Base-by-base conservation (phyloP, 116 monocot genomes). In the Trichopus zeylanicus region DNA sequence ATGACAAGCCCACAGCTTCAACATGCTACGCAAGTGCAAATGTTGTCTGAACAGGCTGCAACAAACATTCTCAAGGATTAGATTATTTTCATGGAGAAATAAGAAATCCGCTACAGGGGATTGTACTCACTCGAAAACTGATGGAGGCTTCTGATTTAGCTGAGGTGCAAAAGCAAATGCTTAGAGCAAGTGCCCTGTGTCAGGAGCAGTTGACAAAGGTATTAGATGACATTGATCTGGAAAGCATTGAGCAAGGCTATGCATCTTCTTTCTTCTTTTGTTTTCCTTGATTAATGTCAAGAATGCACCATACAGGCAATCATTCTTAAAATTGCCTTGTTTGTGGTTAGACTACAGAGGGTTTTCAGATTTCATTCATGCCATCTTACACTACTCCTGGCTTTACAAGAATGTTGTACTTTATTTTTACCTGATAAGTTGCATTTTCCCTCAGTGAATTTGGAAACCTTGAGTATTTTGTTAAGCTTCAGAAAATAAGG, bases 191-290 rank as follows among this genome's bases (percentile, higher is more conserved):
- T 39, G 46, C 67, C 29, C 65, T 84, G 51, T 93, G 88, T 70
- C 84, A 73, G 62, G 88, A 93, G 3, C 88, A 85, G 49, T 47
- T 93, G 42, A 53, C 67, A 53, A 93, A 82, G 73, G 72, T 88
- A 38, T 74, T 89, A 48, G 83, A 83, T 69, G 88, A 86, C 52
- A 57, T 54, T 29, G 83, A 85, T 68, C 62, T 93, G 34, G 80
- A 86, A 53, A 73, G 74, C 75, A 93, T 93, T 56, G 86, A 86
- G 65, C 79, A 89, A 31, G 63, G 93, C 89, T 93, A 83, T 57
- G 35, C 21, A 25, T 5, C 31, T 49, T 38, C 29, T 29, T 51
- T 48, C 25, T 58, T 63, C 38, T 25, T 49, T 22, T n/a, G n/a
- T n/a, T 49, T 49, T 24, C 49, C 19, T 22, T 7, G 23, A 1